Percentiles rank a stretch among this genome's conserved stretches.
Conservation (phyloP, 352 stramenopile genomes). For the Globisporangium apiculatum region DNA sequence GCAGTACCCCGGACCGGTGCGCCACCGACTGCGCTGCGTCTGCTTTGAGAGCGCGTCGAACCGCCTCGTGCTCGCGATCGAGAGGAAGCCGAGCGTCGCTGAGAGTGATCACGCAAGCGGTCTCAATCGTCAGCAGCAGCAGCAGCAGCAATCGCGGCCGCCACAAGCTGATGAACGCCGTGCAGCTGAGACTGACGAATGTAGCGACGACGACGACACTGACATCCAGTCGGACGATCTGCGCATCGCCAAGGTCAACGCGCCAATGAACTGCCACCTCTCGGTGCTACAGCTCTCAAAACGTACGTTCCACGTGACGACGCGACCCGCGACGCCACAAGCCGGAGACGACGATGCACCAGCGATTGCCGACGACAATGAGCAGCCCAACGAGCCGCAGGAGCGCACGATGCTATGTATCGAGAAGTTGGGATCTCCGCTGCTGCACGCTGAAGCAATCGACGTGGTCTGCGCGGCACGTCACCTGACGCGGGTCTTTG, state of each 20-base stretch:
- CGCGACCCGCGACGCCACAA: not conserved
- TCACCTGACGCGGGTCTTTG: constrained; percentile 31
- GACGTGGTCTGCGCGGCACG: constrained; percentile 24
- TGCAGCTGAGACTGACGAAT: not conserved
- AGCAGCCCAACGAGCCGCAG: constrained; percentile 1
- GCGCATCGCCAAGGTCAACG: constrained; percentile 8
- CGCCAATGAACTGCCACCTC: constrained; percentile 30
- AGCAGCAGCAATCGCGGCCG: not conserved
- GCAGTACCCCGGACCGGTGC: constrained; percentile 32
- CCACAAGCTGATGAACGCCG: not conserved
- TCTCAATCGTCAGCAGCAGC: constrained; percentile 1
- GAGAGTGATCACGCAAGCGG: not conserved
- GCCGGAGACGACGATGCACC: not conserved
- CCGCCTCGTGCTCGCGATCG: constrained; percentile 37
- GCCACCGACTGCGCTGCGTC: constrained; percentile 33
- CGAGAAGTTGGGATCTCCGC: constrained; percentile 27
- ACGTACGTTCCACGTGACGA: constrained; percentile 16
- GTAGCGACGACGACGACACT: not conserved
- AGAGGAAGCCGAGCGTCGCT: not conserved
- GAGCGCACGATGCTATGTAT: constrained; percentile 39
- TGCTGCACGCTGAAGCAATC: constrained; percentile 32
- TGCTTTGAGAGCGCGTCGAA: constrained; percentile 32
- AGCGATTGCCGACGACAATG: not conserved
- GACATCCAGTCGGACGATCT: not conserved
- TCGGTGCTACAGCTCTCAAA: constrained; percentile 49